A percentile compares a stretch with the other conserved stretches of the same genome.
Evolutionary conservation across 1,139 yeast species (phyloP).

Genomic region (Yamadazyma taylorii): DNA sequence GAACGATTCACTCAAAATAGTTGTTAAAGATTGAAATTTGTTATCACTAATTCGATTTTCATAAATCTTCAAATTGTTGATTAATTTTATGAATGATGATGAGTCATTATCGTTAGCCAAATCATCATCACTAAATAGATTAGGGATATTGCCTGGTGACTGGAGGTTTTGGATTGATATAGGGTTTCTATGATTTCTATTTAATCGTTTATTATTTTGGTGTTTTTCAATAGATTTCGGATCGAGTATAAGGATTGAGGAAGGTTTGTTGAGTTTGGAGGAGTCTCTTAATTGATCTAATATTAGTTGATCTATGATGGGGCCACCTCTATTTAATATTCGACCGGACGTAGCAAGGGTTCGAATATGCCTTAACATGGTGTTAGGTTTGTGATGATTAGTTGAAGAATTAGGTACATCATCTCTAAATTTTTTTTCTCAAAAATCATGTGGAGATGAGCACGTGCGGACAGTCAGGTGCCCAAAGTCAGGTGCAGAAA

Average conservation of each 20-base stretch:
- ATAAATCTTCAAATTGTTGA: conserved; percentile 10
- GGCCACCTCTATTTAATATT: conserved; percentile 3
- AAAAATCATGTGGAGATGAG: too few relatives aligned
- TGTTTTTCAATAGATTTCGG: conserved; percentile 2
- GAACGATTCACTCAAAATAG: conserved; percentile 19
- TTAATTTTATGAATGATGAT: conserved; percentile 10
- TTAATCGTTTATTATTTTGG: neutral
- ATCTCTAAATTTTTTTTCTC: too few relatives aligned
- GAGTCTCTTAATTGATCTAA: conserved; percentile 19
- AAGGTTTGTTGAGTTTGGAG: conserved; percentile 8
- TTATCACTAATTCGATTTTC: conserved; percentile 10
- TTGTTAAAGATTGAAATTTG: conserved; percentile 6
- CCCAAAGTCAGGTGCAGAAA: too few relatives aligned
- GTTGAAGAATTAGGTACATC: too few relatives aligned
- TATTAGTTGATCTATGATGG: conserved; percentile 12
- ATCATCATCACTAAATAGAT: conserved; percentile 1
- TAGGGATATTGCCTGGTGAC: neutral
- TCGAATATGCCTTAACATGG: neutral
- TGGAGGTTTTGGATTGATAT: neutral
- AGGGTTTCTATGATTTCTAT: neutral
- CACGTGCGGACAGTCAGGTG: too few relatives aligned
- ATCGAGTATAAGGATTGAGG: conserved; percentile 9
- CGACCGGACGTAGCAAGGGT: neutral
- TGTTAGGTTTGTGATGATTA: too few relatives aligned
- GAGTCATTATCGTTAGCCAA: conserved; percentile 1